Evolutionary conservation across 495 filamentous ascomycete species (phyloP).

Genomic region (Trichocladium uniseriatum): DNA sequence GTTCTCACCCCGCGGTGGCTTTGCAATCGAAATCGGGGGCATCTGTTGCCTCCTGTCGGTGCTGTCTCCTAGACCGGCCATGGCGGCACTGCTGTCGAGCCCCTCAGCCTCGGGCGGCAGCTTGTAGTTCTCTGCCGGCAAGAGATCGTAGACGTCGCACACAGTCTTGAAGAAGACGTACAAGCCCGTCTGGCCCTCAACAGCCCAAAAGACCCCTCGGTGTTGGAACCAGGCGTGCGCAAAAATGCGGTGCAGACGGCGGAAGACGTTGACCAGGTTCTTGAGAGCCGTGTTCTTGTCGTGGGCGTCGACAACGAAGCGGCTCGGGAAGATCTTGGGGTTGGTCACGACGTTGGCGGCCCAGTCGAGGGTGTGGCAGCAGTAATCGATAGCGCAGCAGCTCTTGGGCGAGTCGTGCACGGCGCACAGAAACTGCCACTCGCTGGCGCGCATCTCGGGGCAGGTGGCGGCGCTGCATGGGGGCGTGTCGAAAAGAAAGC

Average conservation of each 20-base stretch:
- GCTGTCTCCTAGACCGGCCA: slow-evolving; percentile 11
- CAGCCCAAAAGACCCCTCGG: slow-evolving; percentile 85
- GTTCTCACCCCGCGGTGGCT: slow-evolving; percentile 31
- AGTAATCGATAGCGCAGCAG: slow-evolving; percentile 98
- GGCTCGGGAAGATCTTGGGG: slow-evolving; percentile 83
- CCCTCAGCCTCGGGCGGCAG: slow-evolving; percentile 90
- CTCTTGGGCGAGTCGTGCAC: slow-evolving; percentile 91
- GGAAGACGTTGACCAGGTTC: slow-evolving; percentile 87
- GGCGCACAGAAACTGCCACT: slow-evolving; percentile 98
- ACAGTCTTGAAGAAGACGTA: slow-evolving; percentile 97
- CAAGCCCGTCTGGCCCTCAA: slow-evolving; percentile 78
- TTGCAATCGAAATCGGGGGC: slow-evolving; percentile 33
- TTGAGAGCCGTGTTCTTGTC: slow-evolving; percentile 61
- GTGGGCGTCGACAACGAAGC: slow-evolving; percentile 57
- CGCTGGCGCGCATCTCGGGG: slow-evolving; percentile 93
- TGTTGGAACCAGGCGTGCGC: slow-evolving; percentile 99
- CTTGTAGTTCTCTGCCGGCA: slow-evolving; percentile 91
- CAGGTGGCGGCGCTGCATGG: slow-evolving; percentile 81
- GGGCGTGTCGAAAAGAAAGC: slow-evolving; percentile 81
- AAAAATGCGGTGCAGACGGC: slow-evolving; percentile 90
- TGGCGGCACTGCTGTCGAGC: slow-evolving; percentile 33
- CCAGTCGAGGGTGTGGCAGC: slow-evolving; percentile 96
- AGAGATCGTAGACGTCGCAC: slow-evolving; percentile 78
- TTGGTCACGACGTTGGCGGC: slow-evolving; percentile 84
- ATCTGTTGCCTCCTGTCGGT: slow-evolving; percentile 27